Base-by-base conservation (phyloP, 1,284 basidiomycete genomes). In the Ganoderma lucidum region DNA sequence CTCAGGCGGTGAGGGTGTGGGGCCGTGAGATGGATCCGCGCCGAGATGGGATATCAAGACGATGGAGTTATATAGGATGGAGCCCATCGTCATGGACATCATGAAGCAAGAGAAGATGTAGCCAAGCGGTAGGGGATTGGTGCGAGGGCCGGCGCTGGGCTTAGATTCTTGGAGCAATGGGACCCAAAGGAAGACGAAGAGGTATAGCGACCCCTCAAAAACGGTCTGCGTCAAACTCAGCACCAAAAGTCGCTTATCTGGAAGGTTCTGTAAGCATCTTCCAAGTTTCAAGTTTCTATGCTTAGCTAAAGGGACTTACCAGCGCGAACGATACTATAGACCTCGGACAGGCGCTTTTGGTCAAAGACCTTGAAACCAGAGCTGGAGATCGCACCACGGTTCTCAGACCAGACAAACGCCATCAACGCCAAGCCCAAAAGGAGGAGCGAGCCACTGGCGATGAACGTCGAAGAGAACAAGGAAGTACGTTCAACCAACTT, bases 111-210 rank as follows among this genome's bases (percentile, higher is more conserved):
- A 91, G 78, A 93, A 93, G 71, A 93, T 92, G 79, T 90, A 90
- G 2, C 92, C 92, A 3, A 93, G 82, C 0, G 91, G 92, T 14
- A 92, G 86, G 6, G 79, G 69, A 3, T 79, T 75, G 42, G n/a
- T 44, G 28, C 60, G 37, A 9, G 37, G 17, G 9, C 56, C 30
- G 39, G 78, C 77, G 1, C 79, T 74, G 15, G 71, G 65, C 15
- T 88, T 83, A n/a, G 81, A 81, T 76, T 92, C 89, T 79, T 93
- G 90, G 10, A 93, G 81, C 1, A 88, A 84, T 0, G 92, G 91
- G 0, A 93, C 92, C 92, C 92, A 93, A 70, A 91, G 83, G 81
- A 93, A 93, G 73, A 93, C 92, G 79, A 93, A 93, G 68, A 93
- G 86, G 78, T 93, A 93, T 91, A 93, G 92, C 6, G 90, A 92